phyloP scores from a whole-genome alignment of 768 basidiomycete species.

The Roridomyces roridus region DNA sequence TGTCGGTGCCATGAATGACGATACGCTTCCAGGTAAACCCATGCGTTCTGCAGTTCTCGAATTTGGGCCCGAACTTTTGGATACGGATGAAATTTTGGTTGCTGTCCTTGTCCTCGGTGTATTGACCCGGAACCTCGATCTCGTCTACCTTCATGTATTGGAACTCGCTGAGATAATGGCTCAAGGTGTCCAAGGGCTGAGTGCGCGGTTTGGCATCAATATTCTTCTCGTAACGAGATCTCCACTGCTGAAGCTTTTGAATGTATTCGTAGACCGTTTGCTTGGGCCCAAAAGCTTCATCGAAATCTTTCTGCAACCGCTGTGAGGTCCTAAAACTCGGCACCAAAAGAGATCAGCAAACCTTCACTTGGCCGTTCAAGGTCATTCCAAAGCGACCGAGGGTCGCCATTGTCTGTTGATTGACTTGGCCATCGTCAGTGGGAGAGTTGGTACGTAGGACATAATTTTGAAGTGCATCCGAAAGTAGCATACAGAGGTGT shows the following conservation, averaged over 20 bases:
- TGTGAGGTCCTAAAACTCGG: slow-evolving; percentile 6
- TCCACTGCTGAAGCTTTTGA: slow-evolving; percentile 87
- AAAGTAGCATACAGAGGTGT: slow-evolving; percentile 83
- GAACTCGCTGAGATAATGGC: slow-evolving; percentile 96
- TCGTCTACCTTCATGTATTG: slow-evolving; percentile 98
- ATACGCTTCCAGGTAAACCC: slow-evolving; percentile 91
- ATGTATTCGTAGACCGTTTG: slow-evolving; percentile 89
- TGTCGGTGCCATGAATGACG: slow-evolving; percentile 89
- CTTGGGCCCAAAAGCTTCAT: slow-evolving; percentile 88
- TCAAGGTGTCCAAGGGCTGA: slow-evolving; percentile 85
- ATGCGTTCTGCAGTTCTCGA: slow-evolving; percentile 88
- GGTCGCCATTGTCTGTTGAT: slow-evolving; percentile 58
- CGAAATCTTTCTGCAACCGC: slow-evolving; percentile 75
- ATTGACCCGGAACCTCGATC: slow-evolving; percentile 98
- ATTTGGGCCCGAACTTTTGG: slow-evolving; percentile 86
- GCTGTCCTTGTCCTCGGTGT: slow-evolving; percentile 97
- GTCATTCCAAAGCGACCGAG: slow-evolving; percentile 66
- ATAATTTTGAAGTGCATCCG: slow-evolving; percentile 86
- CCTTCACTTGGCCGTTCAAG: slow-evolving; percentile 62
- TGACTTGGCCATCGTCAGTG: slow-evolving; percentile 74
- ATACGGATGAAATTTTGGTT: slow-evolving; percentile 92
- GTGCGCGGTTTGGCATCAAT: slow-evolving; percentile 84
- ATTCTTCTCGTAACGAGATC: slow-evolving; percentile 85
- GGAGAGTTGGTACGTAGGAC: slow-evolving; percentile 66
- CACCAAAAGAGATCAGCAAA: slow-evolving; percentile 36